Conservation (phyloP, 1,284 basidiomycete species). For the Coniferiporia weirii region DNA sequence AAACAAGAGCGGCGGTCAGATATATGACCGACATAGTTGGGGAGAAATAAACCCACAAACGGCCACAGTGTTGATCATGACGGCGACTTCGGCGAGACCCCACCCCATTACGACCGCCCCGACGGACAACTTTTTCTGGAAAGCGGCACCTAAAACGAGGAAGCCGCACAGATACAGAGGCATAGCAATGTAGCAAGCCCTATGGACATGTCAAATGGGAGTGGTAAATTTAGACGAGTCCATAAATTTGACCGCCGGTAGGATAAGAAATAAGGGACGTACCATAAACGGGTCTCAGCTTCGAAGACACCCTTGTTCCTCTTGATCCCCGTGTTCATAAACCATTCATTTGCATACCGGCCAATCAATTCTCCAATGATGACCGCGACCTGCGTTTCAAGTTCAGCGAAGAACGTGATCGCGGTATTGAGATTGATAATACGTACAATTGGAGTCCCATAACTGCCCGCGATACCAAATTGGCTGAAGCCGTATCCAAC, state of each 20-base stretch:
- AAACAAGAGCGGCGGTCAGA: constrained; percentile 9
- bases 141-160: constrained; percentile 50
- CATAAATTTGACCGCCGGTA: neutral
- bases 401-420: neutral
- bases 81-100: constrained; percentile 55
- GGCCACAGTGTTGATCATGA: constrained; percentile 64
- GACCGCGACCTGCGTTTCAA: constrained; percentile 43
- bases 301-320: constrained; percentile 66
- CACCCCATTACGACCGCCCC: constrained; percentile 60
- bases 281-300: constrained; percentile 67
- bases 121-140: constrained; percentile 52
- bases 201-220: constrained; percentile 22
- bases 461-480: constrained; percentile 49
- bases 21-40: neutral
- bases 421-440: neutral
- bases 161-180: constrained; percentile 62
- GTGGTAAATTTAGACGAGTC: neutral
- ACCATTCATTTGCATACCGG: constrained; percentile 62
- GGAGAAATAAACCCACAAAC: constrained; percentile 39
- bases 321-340: constrained; percentile 51
- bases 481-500: constrained; percentile 54
- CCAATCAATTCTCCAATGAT: constrained; percentile 66
- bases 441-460: constrained; percentile 60
- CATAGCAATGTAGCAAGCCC: constrained; percentile 61
- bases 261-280: constrained; percentile 17